A percentile compares a stretch with the other conserved stretches of the same genome.
These are phyloP conservation scores for Fraxinus velutina DNA, from an alignment of 305 asterid genomes.

Conservation along the genomic window DNA sequence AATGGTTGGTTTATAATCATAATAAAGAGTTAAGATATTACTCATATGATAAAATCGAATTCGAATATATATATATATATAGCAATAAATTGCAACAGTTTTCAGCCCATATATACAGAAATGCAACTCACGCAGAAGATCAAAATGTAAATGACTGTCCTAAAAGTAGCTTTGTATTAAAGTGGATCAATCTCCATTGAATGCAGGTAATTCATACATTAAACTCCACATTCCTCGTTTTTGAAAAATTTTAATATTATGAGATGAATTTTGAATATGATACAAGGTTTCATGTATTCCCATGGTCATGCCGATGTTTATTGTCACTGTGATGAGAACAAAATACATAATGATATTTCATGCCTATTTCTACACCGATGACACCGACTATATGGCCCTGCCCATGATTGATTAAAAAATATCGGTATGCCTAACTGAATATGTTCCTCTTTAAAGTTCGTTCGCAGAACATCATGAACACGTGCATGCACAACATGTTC, in stretches of 20 bases:
- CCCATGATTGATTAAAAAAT: neutral
- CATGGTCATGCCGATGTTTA: neutral
- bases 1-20: constrained; percentile 21
- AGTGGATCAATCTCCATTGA: neutral
- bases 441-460: neutral
- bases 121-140: neutral
- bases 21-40: constrained; percentile 5
- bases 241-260: neutral
- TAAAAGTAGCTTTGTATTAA: neutral
- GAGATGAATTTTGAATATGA: neutral
- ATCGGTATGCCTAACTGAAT: neutral
- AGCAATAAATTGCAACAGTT: neutral
- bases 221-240: neutral
- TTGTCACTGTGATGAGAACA: neutral
- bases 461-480: neutral
- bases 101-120: neutral
- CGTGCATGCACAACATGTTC: neutral
- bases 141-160: neutral
- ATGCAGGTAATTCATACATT: neutral
- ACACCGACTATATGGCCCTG: neutral
- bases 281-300: neutral
- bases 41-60: constrained; percentile 8
- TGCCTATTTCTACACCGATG: neutral
- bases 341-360: neutral
- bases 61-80: neutral